A percentile compares a stretch with the other conserved stretches of the same genome.
These are phyloP conservation scores for Cystodermella granulosa DNA, from an alignment of 1,284 basidiomycete species.

Conservation along the genomic window DNA sequence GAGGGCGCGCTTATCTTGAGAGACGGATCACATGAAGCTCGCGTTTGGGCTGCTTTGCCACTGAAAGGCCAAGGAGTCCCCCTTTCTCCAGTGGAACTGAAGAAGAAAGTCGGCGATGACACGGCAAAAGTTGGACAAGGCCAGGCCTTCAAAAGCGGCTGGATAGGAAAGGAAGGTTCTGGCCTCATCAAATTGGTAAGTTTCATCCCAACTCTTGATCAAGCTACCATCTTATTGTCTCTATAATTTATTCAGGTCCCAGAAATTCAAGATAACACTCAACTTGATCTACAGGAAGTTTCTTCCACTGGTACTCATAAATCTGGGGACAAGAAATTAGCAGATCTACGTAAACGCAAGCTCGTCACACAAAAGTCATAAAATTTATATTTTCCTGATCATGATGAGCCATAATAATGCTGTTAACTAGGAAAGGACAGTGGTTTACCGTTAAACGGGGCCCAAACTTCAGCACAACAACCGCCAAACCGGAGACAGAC, in stretches of 20 bases:
- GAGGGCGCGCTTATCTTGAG: constrained; percentile 79
- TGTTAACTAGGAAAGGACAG: constrained; percentile 85
- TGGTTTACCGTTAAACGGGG: constrained; percentile 93
- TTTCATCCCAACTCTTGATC: constrained; percentile 14
- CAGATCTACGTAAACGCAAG: constrained; percentile 90
- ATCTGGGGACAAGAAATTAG: constrained; percentile 73
- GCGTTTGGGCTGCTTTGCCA: constrained; percentile 84
- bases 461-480: constrained; percentile 81
- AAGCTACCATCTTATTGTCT: constrained; percentile 6
- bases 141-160: constrained; percentile 94
- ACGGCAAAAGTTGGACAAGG: constrained; percentile 87
- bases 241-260: constrained; percentile 41
- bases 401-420: too few relatives aligned
- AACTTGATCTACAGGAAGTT: constrained; percentile 73
- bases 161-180: constrained; percentile 89
- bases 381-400: too few relatives aligned
- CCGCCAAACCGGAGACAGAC: constrained; percentile 97
- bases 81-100: constrained; percentile 62
- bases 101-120: constrained; percentile 75
- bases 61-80: constrained; percentile 64
- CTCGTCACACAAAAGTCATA: constrained; percentile 68
- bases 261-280: constrained; percentile 70
- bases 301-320: constrained; percentile 65
- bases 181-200: constrained; percentile 82
- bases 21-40: constrained; percentile 88